Conservation (phyloP, 306 rosid genomes). For the Glycine tomentella region DNA sequence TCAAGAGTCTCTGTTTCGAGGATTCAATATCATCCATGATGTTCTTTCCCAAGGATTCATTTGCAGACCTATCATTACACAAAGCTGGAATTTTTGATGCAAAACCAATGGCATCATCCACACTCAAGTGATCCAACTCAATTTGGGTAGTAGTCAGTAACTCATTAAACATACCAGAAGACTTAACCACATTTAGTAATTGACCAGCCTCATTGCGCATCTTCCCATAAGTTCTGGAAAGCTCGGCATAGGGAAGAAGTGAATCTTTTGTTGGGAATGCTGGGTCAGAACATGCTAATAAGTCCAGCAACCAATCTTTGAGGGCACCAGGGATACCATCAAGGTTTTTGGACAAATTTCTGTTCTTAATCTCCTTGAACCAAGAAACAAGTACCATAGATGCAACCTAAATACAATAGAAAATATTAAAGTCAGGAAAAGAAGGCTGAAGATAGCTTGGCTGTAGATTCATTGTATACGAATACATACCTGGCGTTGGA, state of each 20-base stretch:
- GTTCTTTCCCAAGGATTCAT: slow-evolving; percentile 60
- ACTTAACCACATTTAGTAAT: slow-evolving; percentile 65
- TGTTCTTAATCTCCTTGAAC: slow-evolving; percentile 75
- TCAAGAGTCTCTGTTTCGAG: slow-evolving; percentile 82
- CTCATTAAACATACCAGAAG: slow-evolving; percentile 64
- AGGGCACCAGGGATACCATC: slow-evolving; percentile 59
- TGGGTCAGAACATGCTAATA: slow-evolving; percentile 82
- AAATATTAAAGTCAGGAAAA: slow-evolving; percentile 18
- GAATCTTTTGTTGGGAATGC: slow-evolving; percentile 92
- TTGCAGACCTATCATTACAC: slow-evolving; percentile 56
- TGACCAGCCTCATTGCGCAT: slow-evolving; percentile 90
- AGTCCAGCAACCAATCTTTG: slow-evolving; percentile 81
- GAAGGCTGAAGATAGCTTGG: slow-evolving; percentile 24
- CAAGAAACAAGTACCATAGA: slow-evolving; percentile 91
- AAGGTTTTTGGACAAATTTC: slow-evolving; percentile 43
- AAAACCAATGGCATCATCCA: slow-evolving; percentile 84
- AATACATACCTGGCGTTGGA: slow-evolving; percentile 84
- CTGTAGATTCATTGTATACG: slow-evolving; percentile 1
- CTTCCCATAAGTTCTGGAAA: slow-evolving; percentile 90
- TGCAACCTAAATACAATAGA: slow-evolving; percentile 70
- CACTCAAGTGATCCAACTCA: slow-evolving; percentile 77
- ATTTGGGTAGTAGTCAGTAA: slow-evolving; percentile 53
- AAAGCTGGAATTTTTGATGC: slow-evolving; percentile 77
- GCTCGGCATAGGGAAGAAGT: slow-evolving; percentile 83
- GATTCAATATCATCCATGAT: slow-evolving; percentile 79